phyloP scores from a whole-genome alignment of 129 eudicot genomes.

The Centella asiatica region DNA sequence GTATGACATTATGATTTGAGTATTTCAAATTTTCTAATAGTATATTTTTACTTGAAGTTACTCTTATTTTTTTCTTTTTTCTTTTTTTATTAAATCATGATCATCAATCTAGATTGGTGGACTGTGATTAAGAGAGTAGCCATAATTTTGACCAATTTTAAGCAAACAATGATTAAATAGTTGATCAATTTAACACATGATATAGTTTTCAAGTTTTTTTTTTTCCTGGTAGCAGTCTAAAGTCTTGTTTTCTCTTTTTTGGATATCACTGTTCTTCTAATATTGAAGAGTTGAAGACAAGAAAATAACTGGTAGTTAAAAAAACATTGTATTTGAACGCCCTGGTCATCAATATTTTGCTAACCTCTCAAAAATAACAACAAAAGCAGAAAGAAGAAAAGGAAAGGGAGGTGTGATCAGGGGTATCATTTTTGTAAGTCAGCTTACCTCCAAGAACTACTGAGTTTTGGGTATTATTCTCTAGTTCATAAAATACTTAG shows the following conservation, averaged over 20 bases:
- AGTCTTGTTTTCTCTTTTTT: background rate
- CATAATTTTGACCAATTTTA: background rate
- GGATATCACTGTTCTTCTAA: too few species aligned
- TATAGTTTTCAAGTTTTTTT: too few species aligned
- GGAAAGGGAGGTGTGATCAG: too few species aligned
- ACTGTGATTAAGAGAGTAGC: background rate
- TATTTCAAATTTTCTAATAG: background rate
- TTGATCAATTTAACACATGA: background rate
- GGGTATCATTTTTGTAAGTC: too few species aligned
- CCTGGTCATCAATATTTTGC: background rate
- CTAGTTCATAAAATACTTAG: too few species aligned
- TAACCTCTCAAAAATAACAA: too few species aligned
- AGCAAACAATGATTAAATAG: background rate
- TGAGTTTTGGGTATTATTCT: too few species aligned
- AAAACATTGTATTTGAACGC: background rate
- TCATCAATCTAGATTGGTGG: background rate
- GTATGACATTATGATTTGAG: slow-evolving; percentile 6
- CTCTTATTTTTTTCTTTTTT: background rate
- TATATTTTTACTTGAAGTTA: background rate
- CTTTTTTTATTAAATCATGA: background rate
- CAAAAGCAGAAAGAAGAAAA: too few species aligned
- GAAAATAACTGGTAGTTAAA: background rate
- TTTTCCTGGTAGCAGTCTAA: background rate
- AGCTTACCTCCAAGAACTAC: too few species aligned
- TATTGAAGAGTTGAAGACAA: background rate